These are phyloP conservation scores for Oryza longistaminata DNA, from an alignment of 176 grass and related monocot species.

Conservation along the genomic window DNA sequence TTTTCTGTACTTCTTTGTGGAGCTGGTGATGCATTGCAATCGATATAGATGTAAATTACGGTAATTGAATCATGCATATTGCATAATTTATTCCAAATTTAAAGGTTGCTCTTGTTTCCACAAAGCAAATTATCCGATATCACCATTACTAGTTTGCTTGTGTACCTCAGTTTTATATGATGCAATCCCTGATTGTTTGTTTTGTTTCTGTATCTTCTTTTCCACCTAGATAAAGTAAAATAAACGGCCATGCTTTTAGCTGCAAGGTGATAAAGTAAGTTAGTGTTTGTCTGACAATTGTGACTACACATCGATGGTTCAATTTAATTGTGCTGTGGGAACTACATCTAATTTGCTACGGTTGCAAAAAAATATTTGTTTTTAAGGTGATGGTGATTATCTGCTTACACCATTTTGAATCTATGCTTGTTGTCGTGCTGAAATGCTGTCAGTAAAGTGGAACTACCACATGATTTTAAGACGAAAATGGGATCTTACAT, in stretches of 20 bases:
- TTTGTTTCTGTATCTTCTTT: neutral
- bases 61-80: neutral
- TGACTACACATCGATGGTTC: neutral
- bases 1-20: neutral
- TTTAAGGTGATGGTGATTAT: neutral
- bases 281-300: neutral
- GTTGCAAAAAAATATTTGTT: neutral
- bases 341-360: neutral
- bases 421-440: neutral
- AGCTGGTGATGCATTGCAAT: neutral
- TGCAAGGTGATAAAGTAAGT: neutral
- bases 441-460: neutral
- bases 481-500: neutral
- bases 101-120: neutral
- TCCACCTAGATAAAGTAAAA: neutral
- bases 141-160: neutral
- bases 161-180: neutral
- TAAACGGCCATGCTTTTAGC: neutral
- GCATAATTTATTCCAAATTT: neutral
- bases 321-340: neutral
- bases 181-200: neutral
- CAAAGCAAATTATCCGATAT: neutral
- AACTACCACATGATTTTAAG: neutral
- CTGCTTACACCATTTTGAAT: neutral
- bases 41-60: neutral